Percentiles rank a stretch among this genome's conserved stretches.
These are phyloP conservation scores for Suhomyces faveliae DNA, from an alignment of 805 yeast genomes.

Conservation along the genomic window DNA sequence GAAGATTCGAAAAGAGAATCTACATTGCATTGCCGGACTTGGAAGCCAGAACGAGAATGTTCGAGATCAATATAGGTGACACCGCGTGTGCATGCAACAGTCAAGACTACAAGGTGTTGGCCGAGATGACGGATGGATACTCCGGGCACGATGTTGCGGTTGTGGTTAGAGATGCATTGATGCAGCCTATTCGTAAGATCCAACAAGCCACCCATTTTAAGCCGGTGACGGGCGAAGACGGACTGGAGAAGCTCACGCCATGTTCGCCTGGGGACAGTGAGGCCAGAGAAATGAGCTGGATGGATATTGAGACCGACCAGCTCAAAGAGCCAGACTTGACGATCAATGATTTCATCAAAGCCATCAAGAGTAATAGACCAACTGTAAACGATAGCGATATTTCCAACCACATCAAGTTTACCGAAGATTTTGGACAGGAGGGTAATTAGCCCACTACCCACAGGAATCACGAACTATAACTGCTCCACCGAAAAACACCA, in stretches of 20 bases:
- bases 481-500: not conserved
- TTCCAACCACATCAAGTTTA: constrained; percentile 78
- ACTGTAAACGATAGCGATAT: constrained; percentile 89
- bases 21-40: constrained; percentile 93
- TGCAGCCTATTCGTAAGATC: constrained; percentile 96
- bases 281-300: constrained; percentile 91
- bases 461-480: too few species aligned
- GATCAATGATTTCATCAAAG: constrained; percentile 88
- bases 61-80: constrained; percentile 86
- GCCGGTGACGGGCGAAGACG: constrained; percentile 46
- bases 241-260: constrained; percentile 63
- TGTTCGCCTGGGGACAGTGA: constrained; percentile 95
- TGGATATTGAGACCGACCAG: constrained; percentile 86
- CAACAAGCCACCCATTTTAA: constrained; percentile 96
- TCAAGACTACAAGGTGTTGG: constrained; percentile 74
- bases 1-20: constrained; percentile 93
- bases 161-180: constrained; percentile 92
- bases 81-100: constrained; percentile 78
- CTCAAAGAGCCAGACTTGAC: constrained; percentile 86
- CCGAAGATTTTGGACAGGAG: constrained; percentile 95
- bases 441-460: constrained; percentile 59
- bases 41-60: constrained; percentile 92
- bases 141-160: constrained; percentile 98
- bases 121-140: constrained; percentile 94
- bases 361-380: constrained; percentile 87